phyloP scores from a whole-genome alignment of 2,329 filamentous ascomycete genomes.

The Erysiphe neolycopersici region DNA sequence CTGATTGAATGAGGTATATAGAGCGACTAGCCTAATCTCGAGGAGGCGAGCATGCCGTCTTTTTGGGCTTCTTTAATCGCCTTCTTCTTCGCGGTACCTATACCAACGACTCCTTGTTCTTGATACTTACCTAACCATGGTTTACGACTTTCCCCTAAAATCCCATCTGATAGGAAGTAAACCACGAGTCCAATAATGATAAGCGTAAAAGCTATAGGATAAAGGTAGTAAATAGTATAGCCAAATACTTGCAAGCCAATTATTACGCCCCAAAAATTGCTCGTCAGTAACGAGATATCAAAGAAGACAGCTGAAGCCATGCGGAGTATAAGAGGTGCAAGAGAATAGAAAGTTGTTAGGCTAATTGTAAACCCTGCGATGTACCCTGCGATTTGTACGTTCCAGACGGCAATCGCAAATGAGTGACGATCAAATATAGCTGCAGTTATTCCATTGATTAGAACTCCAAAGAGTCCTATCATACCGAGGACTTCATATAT shows the following conservation, averaged over 20 bases:
- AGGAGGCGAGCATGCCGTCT: constrained; percentile 1
- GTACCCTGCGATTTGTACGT: constrained; percentile 47
- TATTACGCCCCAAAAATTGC: constrained; percentile 91
- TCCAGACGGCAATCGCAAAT: constrained; percentile 39
- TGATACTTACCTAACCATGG: constrained; percentile 83
- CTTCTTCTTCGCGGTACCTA: constrained; percentile 66
- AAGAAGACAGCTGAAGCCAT: constrained; percentile 84
- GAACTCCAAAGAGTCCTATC: constrained; percentile 61
- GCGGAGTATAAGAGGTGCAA: constrained; percentile 68
- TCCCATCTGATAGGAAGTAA: constrained; percentile 65
- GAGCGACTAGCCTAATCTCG: no score
- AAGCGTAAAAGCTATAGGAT: constrained; percentile 82
- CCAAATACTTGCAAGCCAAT: constrained; percentile 76
- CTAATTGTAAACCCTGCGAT: constrained; percentile 72
- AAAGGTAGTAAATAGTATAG: constrained; percentile 59
- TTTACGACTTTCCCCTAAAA: constrained; percentile 72
- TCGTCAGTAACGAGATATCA: constrained; percentile 81
- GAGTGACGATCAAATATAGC: constrained; percentile 67
- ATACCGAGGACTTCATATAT: constrained; percentile 87
- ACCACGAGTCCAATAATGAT: constrained; percentile 67
- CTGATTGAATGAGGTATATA: no score
- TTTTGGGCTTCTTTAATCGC: constrained; percentile 28
- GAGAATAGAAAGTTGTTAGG: constrained; percentile 61
- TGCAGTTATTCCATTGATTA: constrained; percentile 78
- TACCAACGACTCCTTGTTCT: constrained; percentile 49